phyloP scores from a whole-genome alignment of 805 yeast genomes.

The Metschnikowia gelsemii region DNA sequence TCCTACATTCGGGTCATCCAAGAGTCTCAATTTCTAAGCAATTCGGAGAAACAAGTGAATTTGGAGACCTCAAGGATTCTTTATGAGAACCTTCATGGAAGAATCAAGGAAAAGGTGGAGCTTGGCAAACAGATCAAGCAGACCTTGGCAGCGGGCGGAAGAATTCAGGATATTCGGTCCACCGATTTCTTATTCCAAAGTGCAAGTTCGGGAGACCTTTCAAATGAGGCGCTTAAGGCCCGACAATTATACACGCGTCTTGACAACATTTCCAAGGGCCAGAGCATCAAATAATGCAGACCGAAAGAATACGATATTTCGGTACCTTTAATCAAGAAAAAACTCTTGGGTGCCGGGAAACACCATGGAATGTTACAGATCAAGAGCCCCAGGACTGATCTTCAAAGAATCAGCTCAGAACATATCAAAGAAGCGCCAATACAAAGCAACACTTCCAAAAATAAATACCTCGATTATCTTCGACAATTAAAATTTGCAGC shows the following conservation, averaged over 20 bases:
- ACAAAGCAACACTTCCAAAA: conserved; percentile 7
- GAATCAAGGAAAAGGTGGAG: conserved; percentile 30
- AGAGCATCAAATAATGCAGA: not conserved
- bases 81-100: conserved; percentile 24
- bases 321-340: conserved; percentile 30
- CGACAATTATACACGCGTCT: conserved; percentile 19
- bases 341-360: conserved; percentile 31
- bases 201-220: not conserved
- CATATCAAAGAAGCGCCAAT: conserved; percentile 26
- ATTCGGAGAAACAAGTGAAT: conserved; percentile 17
- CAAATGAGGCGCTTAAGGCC: conserved; percentile 11
- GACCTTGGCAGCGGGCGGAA: conserved; percentile 6
- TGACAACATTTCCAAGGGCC: conserved; percentile 3
- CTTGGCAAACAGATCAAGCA: conserved; percentile 25
- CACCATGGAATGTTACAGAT: conserved; percentile 34
- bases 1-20: conserved; percentile 30
- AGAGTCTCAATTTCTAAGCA: conserved; percentile 17
- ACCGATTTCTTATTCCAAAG: not conserved
- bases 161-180: not conserved
- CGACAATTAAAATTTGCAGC: no score
- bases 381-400: conserved; percentile 32
- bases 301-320: conserved; percentile 28
- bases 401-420: no score
- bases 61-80: conserved; percentile 16
- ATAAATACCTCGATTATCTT: conserved; percentile 7